Base-by-base conservation (phyloP, 2,329 filamentous ascomycete genomes). In the Pyricularia sp. region DNA sequence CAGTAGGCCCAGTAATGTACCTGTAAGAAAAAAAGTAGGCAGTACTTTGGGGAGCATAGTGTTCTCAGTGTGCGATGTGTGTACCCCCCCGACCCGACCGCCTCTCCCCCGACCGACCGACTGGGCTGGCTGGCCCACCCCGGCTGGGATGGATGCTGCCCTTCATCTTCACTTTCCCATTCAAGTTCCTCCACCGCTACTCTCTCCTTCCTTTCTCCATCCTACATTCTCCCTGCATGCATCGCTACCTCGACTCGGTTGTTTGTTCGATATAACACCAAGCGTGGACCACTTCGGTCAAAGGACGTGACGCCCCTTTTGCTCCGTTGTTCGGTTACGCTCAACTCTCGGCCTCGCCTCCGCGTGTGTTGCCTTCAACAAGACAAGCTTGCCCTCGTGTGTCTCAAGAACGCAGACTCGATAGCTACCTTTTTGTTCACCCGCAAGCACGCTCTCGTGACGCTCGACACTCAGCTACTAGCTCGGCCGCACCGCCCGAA, bases 181-280 rank as follows among this genome's bases (percentile, higher is more conserved):
- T 26, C 36, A 58, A 26, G 20, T 72, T 73, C 75, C 71, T 73
- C 71, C 73, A 73, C 73, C 72, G 73, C 71, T 74, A 72, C 74
- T 76, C 75, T 75, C 75, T 75, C 76, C 74, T 76, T 73, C 74
- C 75, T 73, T 72, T 77, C 73, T 73, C 75, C 74, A 75, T 74
- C 75, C 73, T 73, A 69, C 69, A 71, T 73, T 70, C 69, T 69
- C 70, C 64, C 70, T 67, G 33, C 66, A 64, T 69, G 68, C 70
- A 66, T 66, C 67, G 67, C 69, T 70, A 59, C 66, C 69, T 68
- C 69, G 64, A 66, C 28, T 50, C 64, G 30, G 64, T 67, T 63
- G 50, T 59, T 61, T 61, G 50, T 68, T 68, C 50, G 66, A 61
- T 68, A 68, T 68, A 68, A 61, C 59, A 63, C 28, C 30, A 23